These are phyloP conservation scores for Serendipita sp. DNA, from an alignment of 768 basidiomycete genomes.

Conservation along the genomic window DNA sequence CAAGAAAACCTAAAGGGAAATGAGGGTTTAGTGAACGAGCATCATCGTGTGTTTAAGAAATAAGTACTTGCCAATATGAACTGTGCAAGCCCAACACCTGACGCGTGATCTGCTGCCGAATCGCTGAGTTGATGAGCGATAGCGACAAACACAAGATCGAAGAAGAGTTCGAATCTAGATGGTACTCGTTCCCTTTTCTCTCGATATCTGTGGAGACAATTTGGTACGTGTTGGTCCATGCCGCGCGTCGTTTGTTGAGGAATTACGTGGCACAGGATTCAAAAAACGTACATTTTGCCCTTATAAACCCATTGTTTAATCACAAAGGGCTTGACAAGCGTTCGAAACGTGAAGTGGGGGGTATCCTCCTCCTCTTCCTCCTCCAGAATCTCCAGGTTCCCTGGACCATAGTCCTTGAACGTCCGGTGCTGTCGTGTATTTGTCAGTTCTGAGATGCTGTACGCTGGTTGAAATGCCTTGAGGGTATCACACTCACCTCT, in stretches of 20 bases:
- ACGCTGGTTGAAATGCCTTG: too few species aligned
- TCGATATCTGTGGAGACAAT: slow-evolving; percentile 3
- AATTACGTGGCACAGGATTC: background rate
- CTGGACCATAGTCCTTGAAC: background rate
- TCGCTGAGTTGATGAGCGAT: slow-evolving; percentile 22
- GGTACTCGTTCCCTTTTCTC: slow-evolving; percentile 13
- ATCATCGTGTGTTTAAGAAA: slow-evolving; percentile 11
- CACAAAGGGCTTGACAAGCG: slow-evolving; percentile 6
- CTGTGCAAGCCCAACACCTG: slow-evolving; percentile 13
- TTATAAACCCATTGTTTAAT: slow-evolving; percentile 8
- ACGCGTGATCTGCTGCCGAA: slow-evolving; percentile 17
- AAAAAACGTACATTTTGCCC: slow-evolving; percentile 9
- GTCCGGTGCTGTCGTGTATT: background rate
- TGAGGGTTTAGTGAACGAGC: slow-evolving; percentile 3
- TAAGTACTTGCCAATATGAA: slow-evolving; percentile 13
- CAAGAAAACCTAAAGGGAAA: slow-evolving; percentile 11
- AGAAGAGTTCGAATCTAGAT: slow-evolving; percentile 22
- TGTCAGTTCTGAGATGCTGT: too few species aligned
- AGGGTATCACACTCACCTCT: too few species aligned
- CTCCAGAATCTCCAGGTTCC: background rate
- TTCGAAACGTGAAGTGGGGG: background rate
- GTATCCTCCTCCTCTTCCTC: background rate
- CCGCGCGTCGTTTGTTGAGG: background rate
- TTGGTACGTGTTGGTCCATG: background rate
- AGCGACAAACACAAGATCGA: slow-evolving; percentile 23